Base-by-base conservation (phyloP, 768 basidiomycete genomes). In the Exsudoporus frostii region DNA sequence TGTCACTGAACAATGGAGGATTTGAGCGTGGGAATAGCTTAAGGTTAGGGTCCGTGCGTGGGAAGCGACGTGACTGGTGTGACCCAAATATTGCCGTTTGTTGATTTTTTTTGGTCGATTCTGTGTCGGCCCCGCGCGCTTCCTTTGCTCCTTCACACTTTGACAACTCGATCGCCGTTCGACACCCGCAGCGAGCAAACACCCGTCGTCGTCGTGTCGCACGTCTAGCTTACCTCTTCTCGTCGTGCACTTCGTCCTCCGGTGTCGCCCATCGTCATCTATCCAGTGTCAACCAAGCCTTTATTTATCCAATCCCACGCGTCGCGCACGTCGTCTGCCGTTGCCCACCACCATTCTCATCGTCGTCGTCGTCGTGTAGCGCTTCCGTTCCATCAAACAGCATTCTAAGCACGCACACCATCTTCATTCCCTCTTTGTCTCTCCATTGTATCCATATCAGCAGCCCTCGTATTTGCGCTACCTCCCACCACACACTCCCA, bases 11-110 rank as follows among this genome's bases (percentile, higher is more conserved):
- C 63, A 66, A 64, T 57, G 58, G 47, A 54, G 50, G 49, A 51
- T 50, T 51, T 58, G 64, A 65, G 66, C 72, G 73, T 62, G 63
- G 60, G 66, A 68, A 69, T 37, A 27, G 40, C 47, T 58, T 67
- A 68, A 71, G 69, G 71, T 71, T 72, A 73, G 67, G 76, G 76
- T 73, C 76, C 64, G 76, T 76, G 76, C 74, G 76, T 73, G 73
- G 62, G 73, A 72, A 64, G 10, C 0, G 1, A 45, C 43, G 71
- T 68, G 65, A 67, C 67, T 37, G 39, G 60, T 61, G 68, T 68
- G 65, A 72, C 69, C 64, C 64, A 69, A 68, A 69, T 70, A 72
- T 71, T 72, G 69, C 65, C 64, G 70, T 72, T 70, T 69, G 70
- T 71, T 73, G 64, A 65, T 51, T 71, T 72, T 71, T 70, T 69